Evolutionary conservation across 1,139 yeast species (phyloP).

Genomic region (Nakaseomyces sp.): DNA sequence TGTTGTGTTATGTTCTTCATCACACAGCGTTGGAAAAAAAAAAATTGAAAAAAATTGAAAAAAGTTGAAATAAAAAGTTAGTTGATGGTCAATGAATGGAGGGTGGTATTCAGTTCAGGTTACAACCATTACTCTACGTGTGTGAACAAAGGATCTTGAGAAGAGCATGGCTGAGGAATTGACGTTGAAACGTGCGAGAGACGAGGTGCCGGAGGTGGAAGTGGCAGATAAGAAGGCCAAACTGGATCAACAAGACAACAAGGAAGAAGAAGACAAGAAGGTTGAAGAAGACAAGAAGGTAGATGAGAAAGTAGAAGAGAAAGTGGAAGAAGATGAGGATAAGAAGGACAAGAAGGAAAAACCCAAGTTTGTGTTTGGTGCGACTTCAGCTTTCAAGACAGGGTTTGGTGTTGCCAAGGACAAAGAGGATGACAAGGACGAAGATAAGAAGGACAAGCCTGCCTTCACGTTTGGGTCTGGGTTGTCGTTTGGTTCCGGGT

Average conservation of each 20-base stretch:
- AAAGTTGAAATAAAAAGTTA: too few relatives aligned
- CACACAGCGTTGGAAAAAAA: too few relatives aligned
- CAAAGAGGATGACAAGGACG: slow-evolving; percentile 32
- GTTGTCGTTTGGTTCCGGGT: slow-evolving; percentile 30
- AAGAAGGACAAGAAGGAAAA: slow-evolving; percentile 13
- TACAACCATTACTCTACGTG: too few relatives aligned
- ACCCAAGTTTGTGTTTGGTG: slow-evolving; percentile 50
- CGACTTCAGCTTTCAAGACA: slow-evolving; percentile 45
- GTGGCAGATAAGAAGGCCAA: slow-evolving; percentile 8
- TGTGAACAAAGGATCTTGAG: too few relatives aligned
- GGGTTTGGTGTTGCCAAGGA: slow-evolving; percentile 46
- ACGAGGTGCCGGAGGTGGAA: slow-evolving; percentile 8
- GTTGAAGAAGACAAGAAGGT: slow-evolving; percentile 8
- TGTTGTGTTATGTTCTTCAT: too few relatives aligned
- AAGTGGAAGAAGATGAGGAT: background rate
- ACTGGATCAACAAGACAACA: slow-evolving; percentile 3
- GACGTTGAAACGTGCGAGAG: slow-evolving; percentile 14
- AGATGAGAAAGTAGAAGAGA: slow-evolving; percentile 6
- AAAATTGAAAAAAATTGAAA: too few relatives aligned
- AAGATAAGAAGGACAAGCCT: slow-evolving; percentile 6
- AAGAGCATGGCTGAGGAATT: background rate
- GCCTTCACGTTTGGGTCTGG: slow-evolving; percentile 28
- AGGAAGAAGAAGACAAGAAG: slow-evolving; percentile 4
- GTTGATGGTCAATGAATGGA: too few relatives aligned
- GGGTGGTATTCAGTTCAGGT: too few relatives aligned